These are phyloP conservation scores for Ophiostoma tasmaniense DNA, from an alignment of 2,329 filamentous ascomycete genomes.

Conservation along the genomic window DNA sequence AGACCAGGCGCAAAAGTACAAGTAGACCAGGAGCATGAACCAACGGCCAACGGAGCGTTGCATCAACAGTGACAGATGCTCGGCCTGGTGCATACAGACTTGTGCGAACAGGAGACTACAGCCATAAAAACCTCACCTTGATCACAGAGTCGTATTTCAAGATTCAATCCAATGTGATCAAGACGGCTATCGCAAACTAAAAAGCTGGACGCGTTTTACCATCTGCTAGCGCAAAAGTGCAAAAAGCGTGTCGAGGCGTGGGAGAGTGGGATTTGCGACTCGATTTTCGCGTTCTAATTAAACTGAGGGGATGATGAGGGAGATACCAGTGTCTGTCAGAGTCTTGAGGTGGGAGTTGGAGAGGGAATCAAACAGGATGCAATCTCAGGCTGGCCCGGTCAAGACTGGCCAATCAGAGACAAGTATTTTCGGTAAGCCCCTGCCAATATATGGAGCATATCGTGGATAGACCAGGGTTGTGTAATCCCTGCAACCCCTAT, in stretches of 20 bases:
- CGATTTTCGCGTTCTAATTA: slow-evolving; percentile 15
- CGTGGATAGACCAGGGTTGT: background rate
- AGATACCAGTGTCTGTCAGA: background rate
- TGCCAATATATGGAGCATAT: background rate
- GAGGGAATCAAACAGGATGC: background rate
- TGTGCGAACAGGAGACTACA: too few species aligned
- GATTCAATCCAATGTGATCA: slow-evolving; percentile 7
- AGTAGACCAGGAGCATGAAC: background rate
- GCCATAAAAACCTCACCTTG: background rate
- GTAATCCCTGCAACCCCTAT: slow-evolving; percentile 2
- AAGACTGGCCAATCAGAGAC: background rate
- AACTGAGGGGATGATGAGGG: slow-evolving; percentile 6
- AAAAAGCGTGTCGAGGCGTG: background rate
- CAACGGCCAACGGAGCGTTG: background rate
- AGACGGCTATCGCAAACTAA: background rate
- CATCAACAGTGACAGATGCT: background rate
- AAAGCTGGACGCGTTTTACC: slow-evolving; percentile 9
- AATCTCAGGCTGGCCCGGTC: background rate
- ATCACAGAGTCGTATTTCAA: slow-evolving; percentile 8
- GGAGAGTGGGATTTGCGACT: slow-evolving; percentile 1
- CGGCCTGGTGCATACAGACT: background rate
- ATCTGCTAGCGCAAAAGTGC: background rate
- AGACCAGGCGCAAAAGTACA: too few species aligned
- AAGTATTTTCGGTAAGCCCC: background rate
- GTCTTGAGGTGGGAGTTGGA: background rate